Evolutionary conservation across 495 filamentous ascomycete genomes (phyloP), one percentile per base, ranked within the genome.

Genomic region (Annulohypoxylon nitens): DNA sequence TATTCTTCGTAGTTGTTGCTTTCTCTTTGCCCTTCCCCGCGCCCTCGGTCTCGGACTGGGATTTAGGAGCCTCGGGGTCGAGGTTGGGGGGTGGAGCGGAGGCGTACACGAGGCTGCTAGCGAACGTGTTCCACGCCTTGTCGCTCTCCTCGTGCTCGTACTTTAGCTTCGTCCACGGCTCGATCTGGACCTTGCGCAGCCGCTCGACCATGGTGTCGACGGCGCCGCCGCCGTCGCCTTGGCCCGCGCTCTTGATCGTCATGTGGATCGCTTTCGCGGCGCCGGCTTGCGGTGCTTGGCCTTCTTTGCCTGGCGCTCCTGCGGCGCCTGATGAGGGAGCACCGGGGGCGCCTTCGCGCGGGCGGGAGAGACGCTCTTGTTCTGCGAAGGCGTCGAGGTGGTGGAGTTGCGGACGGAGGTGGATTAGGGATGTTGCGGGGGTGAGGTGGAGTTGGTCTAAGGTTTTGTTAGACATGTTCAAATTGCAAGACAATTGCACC

Each of bases 191-290:
- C 30, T 80, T 75, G 64, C 80, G 81, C 59, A 85, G 71, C 1
- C 84, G 82, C 68, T 84, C 82, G 9, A 78, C 78, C 79, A 86
- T 85, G 1, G 84, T 85, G 66, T 86, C 84, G 8, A 82, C 81
- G 14, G 76, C 66, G 1, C 78, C 64, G 33, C 80, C 82, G 26
- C 81, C 82, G 60, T 75, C 74, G 74, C 81, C 80, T 50, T 80
- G 76, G 48, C 80, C 80, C 14, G 82, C 77, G 66, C 75, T 82
- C 61, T 86, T 86, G 68, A 86, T 83, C 14, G 83, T 83, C 84
- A 86, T 86, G 76, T 85, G 83, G 74, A 86, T 86, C 6, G 84
- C 84, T 50, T 82, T 81, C 53, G 75, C 67, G 7, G 71, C 70
- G 1, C 67, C 60, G 20, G 67, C 62, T 47, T 61, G 53, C 50